Base-by-base conservation (phyloP, 2,329 filamentous ascomycete genomes). In the Cladosporium austrohemisphaericum region DNA sequence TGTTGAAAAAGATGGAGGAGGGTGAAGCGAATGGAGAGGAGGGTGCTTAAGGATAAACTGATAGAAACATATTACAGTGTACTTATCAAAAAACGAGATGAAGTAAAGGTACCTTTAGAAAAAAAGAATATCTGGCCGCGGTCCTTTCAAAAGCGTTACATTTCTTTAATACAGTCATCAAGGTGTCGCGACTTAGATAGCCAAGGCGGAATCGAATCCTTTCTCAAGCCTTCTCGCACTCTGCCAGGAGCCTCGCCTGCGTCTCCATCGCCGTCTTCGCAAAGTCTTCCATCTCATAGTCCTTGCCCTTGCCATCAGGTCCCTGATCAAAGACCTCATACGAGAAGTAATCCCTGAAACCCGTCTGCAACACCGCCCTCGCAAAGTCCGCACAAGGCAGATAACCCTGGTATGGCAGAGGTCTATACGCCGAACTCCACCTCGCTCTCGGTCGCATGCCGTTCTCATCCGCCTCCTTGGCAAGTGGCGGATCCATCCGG, bases 391-490 rank as follows among this genome's bases (percentile, higher is more conserved):
- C 72, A 19, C 88, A 77, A 0, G 85, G 86, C 28, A 91, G 65
- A 61, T 88, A 89, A 0, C 86, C 86, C 50, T 83, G 76, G 56
- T 80, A 88, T 0, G 85, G 85, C 51, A 88, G 65, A 0, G 86
- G 85, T 18, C 86, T 71, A 53, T 79, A 84, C 54, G 83, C 81
- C 65, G 85, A 81, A 58, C 84, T 89, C 86, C 86, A 91, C 25
- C 77, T 70, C 0, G 77, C 83, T 26, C 83, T 71, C 0, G 85
- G 81, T 23, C 81, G 67, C 35, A 83, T 58, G 0, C 81, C 83
- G 5, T 70, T 66, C 19, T 76, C 69, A 26, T 79, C 73, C 0
- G 64, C 58, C 36, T 76, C 65, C 3, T 72, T 68, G 18, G 73
- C 65, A 4, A 90, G 61, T 0, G 84, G 81, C 3, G 73, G 68